Evolutionary conservation across 2,329 filamentous ascomycete species (phyloP).

Genomic region (Hymenoscyphus occultus): DNA sequence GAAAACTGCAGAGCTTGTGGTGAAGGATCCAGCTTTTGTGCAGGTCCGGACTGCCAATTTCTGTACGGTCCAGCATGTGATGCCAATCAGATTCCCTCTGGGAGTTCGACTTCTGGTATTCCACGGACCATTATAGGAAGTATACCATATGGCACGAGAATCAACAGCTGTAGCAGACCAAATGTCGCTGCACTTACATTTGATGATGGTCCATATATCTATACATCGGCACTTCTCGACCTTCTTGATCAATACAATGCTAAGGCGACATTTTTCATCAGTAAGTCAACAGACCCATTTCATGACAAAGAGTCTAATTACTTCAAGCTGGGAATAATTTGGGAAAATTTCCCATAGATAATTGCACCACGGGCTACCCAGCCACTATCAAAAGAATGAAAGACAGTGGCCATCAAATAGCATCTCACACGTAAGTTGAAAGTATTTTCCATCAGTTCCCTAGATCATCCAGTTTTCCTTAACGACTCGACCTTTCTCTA

Average conservation of each 20-base stretch:
- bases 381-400: conserved; percentile 42
- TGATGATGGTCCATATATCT: conserved; percentile 63
- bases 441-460: background rate
- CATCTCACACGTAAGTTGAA: conserved; percentile 45
- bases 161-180: conserved; percentile 37
- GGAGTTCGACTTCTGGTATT: conserved; percentile 50
- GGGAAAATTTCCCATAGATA: conserved; percentile 53
- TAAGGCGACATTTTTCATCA: conserved; percentile 55
- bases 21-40: conserved; percentile 47
- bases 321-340: conserved; percentile 46
- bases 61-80: conserved; percentile 57
- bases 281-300: conserved; percentile 7
- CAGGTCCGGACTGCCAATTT: conserved; percentile 57
- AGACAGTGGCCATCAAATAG: conserved; percentile 55
- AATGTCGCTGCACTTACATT: conserved; percentile 63
- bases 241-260: conserved; percentile 46
- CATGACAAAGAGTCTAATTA: background rate
- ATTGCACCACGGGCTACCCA: conserved; percentile 42
- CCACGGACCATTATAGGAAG: conserved; percentile 48
- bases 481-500: background rate
- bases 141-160: conserved; percentile 48
- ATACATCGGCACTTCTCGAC: conserved; percentile 56
- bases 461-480: background rate
- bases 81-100: conserved; percentile 51
- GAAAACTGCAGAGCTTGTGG: conserved; percentile 6